Evolutionary conservation across 2,329 filamentous ascomycete species (phyloP).

Genomic region (Ophiostoma tasmaniense): DNA sequence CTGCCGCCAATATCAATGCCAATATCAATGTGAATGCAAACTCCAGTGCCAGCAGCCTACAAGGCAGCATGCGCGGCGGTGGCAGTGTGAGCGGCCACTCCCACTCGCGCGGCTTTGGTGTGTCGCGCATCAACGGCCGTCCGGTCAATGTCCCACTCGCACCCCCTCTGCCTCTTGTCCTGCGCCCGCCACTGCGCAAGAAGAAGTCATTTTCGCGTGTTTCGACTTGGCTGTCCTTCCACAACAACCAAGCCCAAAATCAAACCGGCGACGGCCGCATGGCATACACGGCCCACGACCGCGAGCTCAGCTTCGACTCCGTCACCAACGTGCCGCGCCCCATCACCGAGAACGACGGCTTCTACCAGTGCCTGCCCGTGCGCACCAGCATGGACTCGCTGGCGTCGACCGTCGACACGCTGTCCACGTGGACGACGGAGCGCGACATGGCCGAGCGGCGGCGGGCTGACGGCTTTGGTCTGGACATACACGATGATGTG

Average conservation of each 20-base stretch:
- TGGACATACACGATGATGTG: slow-evolving; percentile 32
- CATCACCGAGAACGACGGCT: slow-evolving; percentile 44
- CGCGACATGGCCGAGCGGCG: slow-evolving; percentile 30
- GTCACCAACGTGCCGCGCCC: slow-evolving; percentile 49
- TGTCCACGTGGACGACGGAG: slow-evolving; percentile 43
- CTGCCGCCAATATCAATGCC: slow-evolving; percentile 1
- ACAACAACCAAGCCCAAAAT: background rate
- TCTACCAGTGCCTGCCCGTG: slow-evolving; percentile 47
- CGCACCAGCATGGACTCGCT: slow-evolving; percentile 37
- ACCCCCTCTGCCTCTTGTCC: slow-evolving; percentile 49
- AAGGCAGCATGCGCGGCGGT: background rate
- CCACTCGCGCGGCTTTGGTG: slow-evolving; percentile 7
- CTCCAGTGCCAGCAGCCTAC: background rate
- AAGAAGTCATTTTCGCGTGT: slow-evolving; percentile 59
- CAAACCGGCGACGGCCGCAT: background rate
- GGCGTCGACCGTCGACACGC: slow-evolving; percentile 29
- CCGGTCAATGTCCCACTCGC: slow-evolving; percentile 36
- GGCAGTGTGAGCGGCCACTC: slow-evolving; percentile 5
- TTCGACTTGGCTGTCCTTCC: slow-evolving; percentile 47
- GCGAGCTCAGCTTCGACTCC: slow-evolving; percentile 38
- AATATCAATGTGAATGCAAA: background rate
- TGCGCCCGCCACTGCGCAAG: slow-evolving; percentile 53
- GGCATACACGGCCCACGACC: slow-evolving; percentile 20
- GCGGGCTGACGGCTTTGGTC: slow-evolving; percentile 24
- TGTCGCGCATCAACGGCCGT: slow-evolving; percentile 21